A percentile compares a stretch with the other conserved stretches of the same genome.
These are phyloP conservation scores for Wickerhamiella lipophila DNA, from an alignment of 805 yeast genomes.

Conservation along the genomic window DNA sequence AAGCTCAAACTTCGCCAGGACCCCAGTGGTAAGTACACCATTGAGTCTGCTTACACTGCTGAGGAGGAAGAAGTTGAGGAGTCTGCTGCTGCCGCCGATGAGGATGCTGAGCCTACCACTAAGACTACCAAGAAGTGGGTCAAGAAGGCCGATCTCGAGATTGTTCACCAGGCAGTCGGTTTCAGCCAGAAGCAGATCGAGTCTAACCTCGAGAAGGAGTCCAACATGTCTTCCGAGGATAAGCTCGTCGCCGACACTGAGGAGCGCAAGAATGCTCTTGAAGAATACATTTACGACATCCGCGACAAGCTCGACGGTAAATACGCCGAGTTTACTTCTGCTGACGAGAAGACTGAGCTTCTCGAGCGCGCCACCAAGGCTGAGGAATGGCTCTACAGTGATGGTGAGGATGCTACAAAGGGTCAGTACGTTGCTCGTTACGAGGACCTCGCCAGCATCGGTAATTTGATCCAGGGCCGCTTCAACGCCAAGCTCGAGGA, in stretches of 20 bases:
- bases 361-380: conserved; percentile 62
- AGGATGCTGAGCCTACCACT: conserved; percentile 57
- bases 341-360: conserved; percentile 75
- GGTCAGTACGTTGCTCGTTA: conserved; percentile 95
- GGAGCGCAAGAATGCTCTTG: conserved; percentile 95
- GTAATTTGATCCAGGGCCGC: conserved; percentile 92
- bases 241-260: conserved; percentile 97
- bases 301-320: conserved; percentile 93
- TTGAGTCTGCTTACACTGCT: conserved; percentile 89
- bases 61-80: conserved; percentile 86
- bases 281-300: conserved; percentile 95
- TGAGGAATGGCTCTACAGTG: conserved; percentile 98
- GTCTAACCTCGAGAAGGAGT: conserved; percentile 66
- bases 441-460: conserved; percentile 90
- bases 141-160: conserved; percentile 67
- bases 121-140: conserved; percentile 85
- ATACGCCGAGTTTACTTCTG: conserved; percentile 77
- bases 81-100: conserved; percentile 35
- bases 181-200: conserved; percentile 54
- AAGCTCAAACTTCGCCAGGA: conserved; percentile 94
- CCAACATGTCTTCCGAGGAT: conserved; percentile 73
- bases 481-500: conserved; percentile 90
- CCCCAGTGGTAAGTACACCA: conserved; percentile 87
- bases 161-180: conserved; percentile 41
- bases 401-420: conserved; percentile 91